Base-by-base conservation (phyloP, 106 monocot species). In the Phalaenopsis equestris region DNA sequence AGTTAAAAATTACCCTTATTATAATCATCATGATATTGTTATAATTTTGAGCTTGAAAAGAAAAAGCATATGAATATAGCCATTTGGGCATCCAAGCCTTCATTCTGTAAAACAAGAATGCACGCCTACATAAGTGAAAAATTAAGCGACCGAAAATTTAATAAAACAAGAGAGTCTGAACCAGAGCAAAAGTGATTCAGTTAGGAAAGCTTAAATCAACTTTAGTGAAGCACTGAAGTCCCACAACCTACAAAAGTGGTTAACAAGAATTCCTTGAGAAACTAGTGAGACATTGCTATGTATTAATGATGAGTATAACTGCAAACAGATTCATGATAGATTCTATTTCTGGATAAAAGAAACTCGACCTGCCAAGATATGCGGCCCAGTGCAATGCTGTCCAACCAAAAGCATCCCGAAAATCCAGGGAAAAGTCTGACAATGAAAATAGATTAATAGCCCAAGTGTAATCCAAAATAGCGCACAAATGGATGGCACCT, bases 381-480 rank as follows among this genome's bases (percentile, higher is more conserved):
- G 98, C 94, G 80, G 98, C 98, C 98, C 98, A 95, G 78, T 99
- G 98, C 55, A 99, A 84, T 15, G 98, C 89, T 74, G 98, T 95
- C 98, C 98, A 99, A 57, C 98, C 98, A 88, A 5, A 79, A 81
- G 87, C 73, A 88, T 99, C 98, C 6, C 98, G 87, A 81, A 93
- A 94, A 88, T 99, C 94, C 73, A 99, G 86, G n/a, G 98, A 91
- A 45, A 99, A 72, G n/a, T 90, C 89, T 37, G 96, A 91, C 5
- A 85, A 70, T 55, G 82, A 82, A 88, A 90, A 99, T 3, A 93
- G 48, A 67, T 76, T 81, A 79, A 91, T 77, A 42, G 92, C 88
- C 98, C 98, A 99, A 57, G 85, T 24, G 88, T 93, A 99, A 80
- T 90, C 89, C 65, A 95, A 61, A 55, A 99, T 90, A 17, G 86